Base-by-base conservation (phyloP, 2,329 filamentous ascomycete species). In the Clarireedia monteithiana region DNA sequence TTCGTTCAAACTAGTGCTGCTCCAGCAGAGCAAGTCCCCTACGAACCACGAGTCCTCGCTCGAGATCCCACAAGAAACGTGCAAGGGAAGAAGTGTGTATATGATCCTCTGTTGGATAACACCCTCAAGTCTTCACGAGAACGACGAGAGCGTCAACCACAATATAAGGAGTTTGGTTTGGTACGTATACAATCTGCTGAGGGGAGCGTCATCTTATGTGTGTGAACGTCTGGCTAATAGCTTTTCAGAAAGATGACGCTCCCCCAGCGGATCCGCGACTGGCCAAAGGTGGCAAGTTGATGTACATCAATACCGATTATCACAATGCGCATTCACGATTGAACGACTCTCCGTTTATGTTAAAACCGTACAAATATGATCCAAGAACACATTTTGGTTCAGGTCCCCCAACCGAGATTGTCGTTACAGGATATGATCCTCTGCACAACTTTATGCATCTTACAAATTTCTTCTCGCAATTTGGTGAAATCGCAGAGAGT, bases 391-490 rank as follows among this genome's bases (percentile, higher is more conserved):
- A 92, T 2, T 83, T 95, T 64, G 92, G 91, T 0, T 89, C 91
- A 24, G 90, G 90, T 0, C 92, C 92, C 14, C 89, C 94, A 2
- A 90, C 88, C 2, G 90, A 96, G 69, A 84, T 99, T 49, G 86
- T 97, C 4, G 90, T 96, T 20, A 91, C 85, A n/a, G 90, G 91
- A n/a, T 96, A 96, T 69, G 94, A 97, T 71, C 91, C 92, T 6
- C 76, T 97, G 61, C 86, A 88, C 42, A 82, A 89, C 12, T 89
- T 95, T 64, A 81, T 83, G 55, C 88, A 89, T 65, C 80, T 96
- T 50, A 82, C 81, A 17, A 82, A 86, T 47, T 81, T 89, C 53
- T 95, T 95, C 69, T 82, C 85, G 17, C 83, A 81, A 3, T 95
- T 88, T 72, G 91, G 91, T 53, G 89, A 96, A 57, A 91, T 99